Evolutionary conservation across 495 filamentous ascomycete species (phyloP), one percentile per base, ranked within the genome.

Genomic region (Trichocladium uniseriatum): DNA sequence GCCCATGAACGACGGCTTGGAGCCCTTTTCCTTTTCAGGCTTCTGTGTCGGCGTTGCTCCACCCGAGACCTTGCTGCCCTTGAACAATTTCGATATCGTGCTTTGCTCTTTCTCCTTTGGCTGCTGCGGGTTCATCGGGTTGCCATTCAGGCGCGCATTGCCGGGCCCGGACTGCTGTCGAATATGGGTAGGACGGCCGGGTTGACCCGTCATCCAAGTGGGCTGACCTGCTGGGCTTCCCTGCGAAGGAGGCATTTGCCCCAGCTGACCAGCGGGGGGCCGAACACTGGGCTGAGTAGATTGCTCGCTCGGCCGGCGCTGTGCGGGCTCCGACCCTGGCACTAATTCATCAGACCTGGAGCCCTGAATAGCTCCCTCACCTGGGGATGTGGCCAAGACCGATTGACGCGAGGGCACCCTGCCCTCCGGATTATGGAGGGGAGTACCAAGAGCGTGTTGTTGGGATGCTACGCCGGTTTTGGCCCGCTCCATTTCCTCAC

Each of bases 41-140:
- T 50, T 59, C 13, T 56, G 55, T 11, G 41, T 32, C 1, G 44
- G 28, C 0, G 49, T 29, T 29, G 39, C 42, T 0, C 38, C 27
- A 8, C 16, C 16, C 1, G 56, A 37, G 3, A 43, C 28, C 14
- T 59, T 63, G 21, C 36, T 50, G 24, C 58, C 57, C 32, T 57
- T 62, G 36, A 66, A 57, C 38, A 66, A 39, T 50, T 62, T 66
- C 9, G 63, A 60, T n/a, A 68, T 41, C 0, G 61, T 61, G 51
- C 61, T 61, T 31, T 63, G 62, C 32, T 64, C 57, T 24, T 58
- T 61, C 43, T 61, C 54, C 40, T 50, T 55, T 8, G 38, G 36
- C 18, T 42, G 35, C 20, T 37, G 56, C 2, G 35, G 36, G 3
- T 48, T 29, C 37, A 43, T 46, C 2, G 57, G 49, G 28, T 38